Conservation (phyloP, 2,329 filamentous ascomycete genomes). For the Beauveria rudraprayagi region DNA sequence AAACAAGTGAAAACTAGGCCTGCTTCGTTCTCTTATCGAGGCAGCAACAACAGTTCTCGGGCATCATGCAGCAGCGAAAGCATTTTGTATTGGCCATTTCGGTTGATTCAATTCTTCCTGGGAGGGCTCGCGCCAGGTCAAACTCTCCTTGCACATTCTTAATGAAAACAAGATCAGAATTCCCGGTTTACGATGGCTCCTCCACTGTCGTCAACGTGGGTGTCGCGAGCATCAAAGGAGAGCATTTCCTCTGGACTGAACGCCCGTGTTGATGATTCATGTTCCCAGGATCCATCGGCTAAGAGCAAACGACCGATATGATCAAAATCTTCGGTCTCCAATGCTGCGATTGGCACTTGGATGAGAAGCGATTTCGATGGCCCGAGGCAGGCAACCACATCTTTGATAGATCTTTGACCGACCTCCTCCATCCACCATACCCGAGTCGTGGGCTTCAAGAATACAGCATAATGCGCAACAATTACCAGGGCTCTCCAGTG, state of each 20-base stretch:
- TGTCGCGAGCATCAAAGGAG: neutral
- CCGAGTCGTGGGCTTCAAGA: constrained; percentile 34
- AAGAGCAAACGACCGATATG: neutral
- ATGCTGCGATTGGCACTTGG: constrained; percentile 32
- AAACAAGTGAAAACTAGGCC: neutral
- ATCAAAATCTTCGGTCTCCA: constrained; percentile 21
- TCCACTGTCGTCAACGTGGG: neutral
- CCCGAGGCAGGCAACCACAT: constrained; percentile 32
- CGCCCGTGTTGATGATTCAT: neutral
- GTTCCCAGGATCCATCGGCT: neutral
- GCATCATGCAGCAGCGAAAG: neutral
- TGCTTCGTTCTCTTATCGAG: neutral
- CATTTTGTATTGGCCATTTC: no score
- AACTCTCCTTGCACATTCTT: neutral
- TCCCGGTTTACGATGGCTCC: neutral
- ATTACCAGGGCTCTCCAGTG: constrained; percentile 42
- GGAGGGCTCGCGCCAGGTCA: neutral
- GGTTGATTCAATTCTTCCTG: no score
- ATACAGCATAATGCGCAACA: constrained; percentile 44
- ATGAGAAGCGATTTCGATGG: constrained; percentile 34
- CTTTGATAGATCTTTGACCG: constrained; percentile 36
- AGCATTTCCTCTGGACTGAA: neutral
- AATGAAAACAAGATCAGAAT: neutral
- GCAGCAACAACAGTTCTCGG: neutral
- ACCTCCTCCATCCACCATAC: constrained; percentile 46